phyloP scores from a whole-genome alignment of 2,329 filamentous ascomycete species.

The Thelonectria olida region DNA sequence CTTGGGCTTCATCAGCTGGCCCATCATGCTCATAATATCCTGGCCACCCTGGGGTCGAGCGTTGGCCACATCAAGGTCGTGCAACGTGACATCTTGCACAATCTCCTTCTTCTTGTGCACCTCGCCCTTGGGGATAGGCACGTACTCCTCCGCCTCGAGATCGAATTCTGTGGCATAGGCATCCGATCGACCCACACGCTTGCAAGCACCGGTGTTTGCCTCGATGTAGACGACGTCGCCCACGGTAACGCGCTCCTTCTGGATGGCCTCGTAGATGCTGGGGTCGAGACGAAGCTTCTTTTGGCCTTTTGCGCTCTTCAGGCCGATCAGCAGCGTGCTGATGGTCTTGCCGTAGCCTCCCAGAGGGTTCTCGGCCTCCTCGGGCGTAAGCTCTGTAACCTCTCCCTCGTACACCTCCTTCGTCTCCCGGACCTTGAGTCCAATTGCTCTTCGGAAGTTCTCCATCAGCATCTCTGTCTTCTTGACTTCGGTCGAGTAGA shows the following conservation, averaged over 20 bases:
- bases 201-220: constrained; percentile 97
- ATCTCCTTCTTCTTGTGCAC: constrained; percentile 99
- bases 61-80: constrained; percentile 96
- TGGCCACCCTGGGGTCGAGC: constrained; percentile 94
- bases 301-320: constrained; percentile 95
- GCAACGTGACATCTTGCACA: constrained; percentile 96
- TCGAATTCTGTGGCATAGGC: constrained; percentile 99
- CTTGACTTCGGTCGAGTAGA: constrained; percentile 98
- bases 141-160: constrained; percentile 97
- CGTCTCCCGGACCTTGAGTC: constrained; percentile 95
- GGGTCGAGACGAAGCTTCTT: constrained; percentile 98
- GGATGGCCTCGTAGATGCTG: constrained; percentile 98
- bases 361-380: constrained; percentile 97
- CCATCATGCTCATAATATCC: constrained; percentile 99
- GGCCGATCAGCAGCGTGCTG: constrained; percentile 89
- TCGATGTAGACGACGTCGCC: constrained; percentile 99
- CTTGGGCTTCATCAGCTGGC: constrained; percentile 98
- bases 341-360: constrained; percentile 98
- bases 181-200: constrained; percentile 94
- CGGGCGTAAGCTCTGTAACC: constrained; percentile 95
- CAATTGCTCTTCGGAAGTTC: constrained; percentile 97
- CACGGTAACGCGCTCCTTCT: constrained; percentile 95
- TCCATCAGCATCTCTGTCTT: constrained; percentile 99
- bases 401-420: constrained; percentile 99
- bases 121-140: constrained; percentile 97